A percentile compares a stretch with the other conserved stretches of the same genome.
Conservation (phyloP, 2,329 filamentous ascomycete genomes). For the Sarocladium brachiariae region DNA sequence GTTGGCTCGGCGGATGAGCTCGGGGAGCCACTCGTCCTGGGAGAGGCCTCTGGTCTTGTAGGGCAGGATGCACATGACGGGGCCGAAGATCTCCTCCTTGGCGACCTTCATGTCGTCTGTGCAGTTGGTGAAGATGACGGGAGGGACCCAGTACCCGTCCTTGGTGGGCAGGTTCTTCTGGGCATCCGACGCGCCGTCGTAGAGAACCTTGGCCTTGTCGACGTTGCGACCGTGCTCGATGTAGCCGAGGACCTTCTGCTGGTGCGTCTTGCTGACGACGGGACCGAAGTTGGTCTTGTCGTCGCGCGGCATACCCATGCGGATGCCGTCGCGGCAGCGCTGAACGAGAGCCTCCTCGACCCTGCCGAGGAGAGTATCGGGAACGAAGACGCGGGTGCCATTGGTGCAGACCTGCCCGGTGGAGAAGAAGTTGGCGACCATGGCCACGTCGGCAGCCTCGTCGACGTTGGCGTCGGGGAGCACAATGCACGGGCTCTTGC, state of each 20-base stretch:
- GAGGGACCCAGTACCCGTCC: slow-evolving; percentile 75
- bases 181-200: slow-evolving; percentile 57
- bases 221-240: slow-evolving; percentile 66
- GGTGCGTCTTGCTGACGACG: slow-evolving; percentile 66
- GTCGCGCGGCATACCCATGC: slow-evolving; percentile 68
- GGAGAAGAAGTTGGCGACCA: slow-evolving; percentile 93
- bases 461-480: slow-evolving; percentile 74
- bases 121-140: slow-evolving; percentile 82
- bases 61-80: slow-evolving; percentile 73
- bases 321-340: slow-evolving; percentile 56
- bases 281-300: slow-evolving; percentile 75
- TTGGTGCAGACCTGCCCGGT: slow-evolving; percentile 91
- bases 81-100: slow-evolving; percentile 81
- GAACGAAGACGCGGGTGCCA: slow-evolving; percentile 81
- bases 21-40: slow-evolving; percentile 44
- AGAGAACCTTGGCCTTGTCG: slow-evolving; percentile 68
- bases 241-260: slow-evolving; percentile 71
- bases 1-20: slow-evolving; percentile 68
- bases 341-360: slow-evolving; percentile 62
- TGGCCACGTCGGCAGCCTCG: slow-evolving; percentile 78
- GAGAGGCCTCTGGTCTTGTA: slow-evolving; percentile 46
- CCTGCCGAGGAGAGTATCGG: slow-evolving; percentile 51
- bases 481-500: slow-evolving; percentile 75
- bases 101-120: slow-evolving; percentile 75
- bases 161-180: slow-evolving; percentile 42